Base-by-base conservation (phyloP, 768 basidiomycete genomes). In the Leucosporidium creatinivorum region DNA sequence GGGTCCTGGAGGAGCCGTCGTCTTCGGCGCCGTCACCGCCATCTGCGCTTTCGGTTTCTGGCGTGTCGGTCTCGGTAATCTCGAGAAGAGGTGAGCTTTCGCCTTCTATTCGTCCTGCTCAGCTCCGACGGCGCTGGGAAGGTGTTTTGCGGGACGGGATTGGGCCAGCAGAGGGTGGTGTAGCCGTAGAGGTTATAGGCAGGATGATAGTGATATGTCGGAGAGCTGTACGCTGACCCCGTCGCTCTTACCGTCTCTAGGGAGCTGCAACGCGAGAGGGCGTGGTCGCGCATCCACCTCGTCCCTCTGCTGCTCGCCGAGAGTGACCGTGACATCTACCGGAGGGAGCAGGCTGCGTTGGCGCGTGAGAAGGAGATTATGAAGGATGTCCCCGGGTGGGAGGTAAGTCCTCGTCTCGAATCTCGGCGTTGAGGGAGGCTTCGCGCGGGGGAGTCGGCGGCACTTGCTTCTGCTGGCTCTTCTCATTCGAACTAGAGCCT, bases 211-310 rank as follows among this genome's bases (percentile, higher is more conserved):
- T 25, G 52, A 19, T 19, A 28, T 25, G 52, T 13, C 19, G 31
- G 52, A 21, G 19, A 26, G 58, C 30, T 52, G 51, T 54, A 18
- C 61, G 5, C 17, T n/a, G 23, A 4, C 57, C 47, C 47, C n/a
- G 23, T 36, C 30, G 48, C 28, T 31, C 23, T 26, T 21, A 7
- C 31, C 15, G 26, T 54, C 25, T 47, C 26, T 82, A 98, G 94
- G 79, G 94, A 99, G 81, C 83, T 98, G 51, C 82, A 88, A 77
- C 84, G 94, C 70, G 94, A 99, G 81, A 88, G 89, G 80, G 85
- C 86, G 47, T 97, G 94, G 94, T 89, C 93, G 66, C 85, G 94
- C 70, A 92, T 99, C 76, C 87, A 98, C 81, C 84, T 96, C 44
- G 87, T 93, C 39, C 96, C 94, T 15, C 78, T 97, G 65, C 83